A percentile compares a stretch with the other conserved stretches of the same genome.
Evolutionary conservation across 2,329 filamentous ascomycete species (phyloP).

Genomic region (Beauveria bassiana): DNA sequence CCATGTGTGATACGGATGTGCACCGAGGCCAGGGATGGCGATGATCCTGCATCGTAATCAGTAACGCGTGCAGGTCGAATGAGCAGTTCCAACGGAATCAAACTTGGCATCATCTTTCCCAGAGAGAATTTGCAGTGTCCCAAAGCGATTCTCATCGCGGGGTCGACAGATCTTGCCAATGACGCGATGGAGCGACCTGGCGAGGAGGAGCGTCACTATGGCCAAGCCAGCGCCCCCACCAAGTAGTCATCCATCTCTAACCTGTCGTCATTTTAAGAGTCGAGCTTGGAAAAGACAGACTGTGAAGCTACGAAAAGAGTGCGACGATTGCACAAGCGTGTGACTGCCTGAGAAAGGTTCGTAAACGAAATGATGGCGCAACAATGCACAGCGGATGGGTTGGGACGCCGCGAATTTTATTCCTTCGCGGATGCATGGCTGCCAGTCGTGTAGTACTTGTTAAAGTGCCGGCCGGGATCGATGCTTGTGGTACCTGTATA

Average conservation of each 20-base stretch:
- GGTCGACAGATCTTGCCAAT: neutral
- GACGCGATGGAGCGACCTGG: neutral
- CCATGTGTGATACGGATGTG: slow-evolving; percentile 16
- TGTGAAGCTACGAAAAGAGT: too few relatives aligned
- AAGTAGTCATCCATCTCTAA: neutral
- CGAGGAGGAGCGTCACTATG: neutral
- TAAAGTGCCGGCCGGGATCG: too few relatives aligned
- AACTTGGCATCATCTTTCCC: slow-evolving; percentile 9
- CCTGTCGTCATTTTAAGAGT: too few relatives aligned
- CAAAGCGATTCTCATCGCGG: neutral
- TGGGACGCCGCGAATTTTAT: too few relatives aligned
- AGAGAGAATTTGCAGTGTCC: neutral
- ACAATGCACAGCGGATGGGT: too few relatives aligned
- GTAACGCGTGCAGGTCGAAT: neutral
- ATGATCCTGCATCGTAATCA: slow-evolving; percentile 13
- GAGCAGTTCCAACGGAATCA: neutral
- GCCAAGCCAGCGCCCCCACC: neutral
- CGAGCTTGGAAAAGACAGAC: too few relatives aligned
- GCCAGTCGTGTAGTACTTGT: too few relatives aligned
- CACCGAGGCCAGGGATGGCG: slow-evolving; percentile 16
- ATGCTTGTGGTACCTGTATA: too few relatives aligned
- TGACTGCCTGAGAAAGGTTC: too few relatives aligned
- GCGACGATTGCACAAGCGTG: too few relatives aligned
- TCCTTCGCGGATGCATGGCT: too few relatives aligned
- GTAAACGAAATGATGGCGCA: too few relatives aligned